Conservation (phyloP, 2,329 filamentous ascomycete species). For the Neoarthrinium moseri region DNA sequence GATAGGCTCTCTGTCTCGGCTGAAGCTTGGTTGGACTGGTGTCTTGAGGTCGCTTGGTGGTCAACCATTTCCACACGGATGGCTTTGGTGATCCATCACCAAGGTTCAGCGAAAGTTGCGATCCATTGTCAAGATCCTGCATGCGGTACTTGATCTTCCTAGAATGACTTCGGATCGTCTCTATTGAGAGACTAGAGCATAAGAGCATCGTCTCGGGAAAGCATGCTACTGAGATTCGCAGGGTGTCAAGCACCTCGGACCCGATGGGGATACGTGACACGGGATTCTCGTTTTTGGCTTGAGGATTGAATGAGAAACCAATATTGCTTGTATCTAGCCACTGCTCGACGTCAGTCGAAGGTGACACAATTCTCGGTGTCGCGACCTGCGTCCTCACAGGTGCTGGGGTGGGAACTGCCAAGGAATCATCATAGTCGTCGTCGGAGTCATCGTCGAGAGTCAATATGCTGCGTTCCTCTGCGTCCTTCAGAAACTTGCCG, state of each 20-base stretch:
- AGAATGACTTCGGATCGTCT: constrained; percentile 56
- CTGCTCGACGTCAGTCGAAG: constrained; percentile 21
- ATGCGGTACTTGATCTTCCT: constrained; percentile 47
- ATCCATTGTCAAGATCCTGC: constrained; percentile 16
- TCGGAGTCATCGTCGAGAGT: not conserved
- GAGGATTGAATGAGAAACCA: constrained; percentile 19
- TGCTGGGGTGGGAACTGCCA: not conserved
- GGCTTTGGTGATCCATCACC: constrained; percentile 14
- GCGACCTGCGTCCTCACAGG: not conserved
- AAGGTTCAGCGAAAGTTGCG: constrained; percentile 10
- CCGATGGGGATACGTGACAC: constrained; percentile 46
- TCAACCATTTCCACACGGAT: constrained; percentile 26
- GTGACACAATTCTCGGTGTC: constrained; percentile 15
- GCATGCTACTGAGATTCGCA: constrained; percentile 52
- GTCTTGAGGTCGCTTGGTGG: constrained; percentile 13
- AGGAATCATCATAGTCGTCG: not conserved
- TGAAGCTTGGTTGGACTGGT: constrained; percentile 9
- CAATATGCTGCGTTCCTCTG: constrained; percentile 5
- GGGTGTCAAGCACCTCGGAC: constrained; percentile 51
- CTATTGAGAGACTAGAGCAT: constrained; percentile 53
- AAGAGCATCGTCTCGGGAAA: constrained; percentile 61
- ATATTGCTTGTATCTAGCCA: constrained; percentile 23
- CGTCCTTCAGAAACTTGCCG: not conserved
- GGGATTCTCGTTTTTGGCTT: constrained; percentile 20
- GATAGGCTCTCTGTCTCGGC: constrained; percentile 11